phyloP scores from a whole-genome alignment of 768 basidiomycete genomes.

The Lentinula sp. region DNA sequence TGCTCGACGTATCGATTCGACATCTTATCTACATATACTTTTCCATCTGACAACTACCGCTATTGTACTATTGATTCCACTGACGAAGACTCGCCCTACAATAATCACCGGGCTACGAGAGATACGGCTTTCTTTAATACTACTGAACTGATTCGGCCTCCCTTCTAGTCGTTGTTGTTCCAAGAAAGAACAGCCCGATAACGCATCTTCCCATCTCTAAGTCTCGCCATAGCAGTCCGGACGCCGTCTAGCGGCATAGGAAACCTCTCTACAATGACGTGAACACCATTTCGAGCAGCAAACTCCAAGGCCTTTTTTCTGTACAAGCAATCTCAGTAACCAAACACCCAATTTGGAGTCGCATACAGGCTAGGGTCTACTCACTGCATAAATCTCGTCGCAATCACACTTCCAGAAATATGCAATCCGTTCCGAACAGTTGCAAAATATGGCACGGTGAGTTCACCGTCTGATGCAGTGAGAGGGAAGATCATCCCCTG shows the following conservation, averaged over 20 bases:
- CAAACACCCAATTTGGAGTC: background rate
- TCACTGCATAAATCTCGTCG: conserved; percentile 3
- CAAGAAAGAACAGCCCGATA: conserved; percentile 23
- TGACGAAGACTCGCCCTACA: no score
- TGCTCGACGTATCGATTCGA: no score
- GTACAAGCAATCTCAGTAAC: background rate
- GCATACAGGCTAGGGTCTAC: background rate
- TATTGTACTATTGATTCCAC: no score
- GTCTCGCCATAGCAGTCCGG: conserved; percentile 18
- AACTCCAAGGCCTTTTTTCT: conserved; percentile 24
- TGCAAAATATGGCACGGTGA: conserved; percentile 15
- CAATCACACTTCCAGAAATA: background rate
- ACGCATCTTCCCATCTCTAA: conserved; percentile 20
- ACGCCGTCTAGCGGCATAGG: conserved; percentile 22
- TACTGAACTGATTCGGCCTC: background rate
- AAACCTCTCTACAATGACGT: conserved; percentile 21
- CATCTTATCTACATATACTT: no score
- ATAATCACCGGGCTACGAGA: no score
- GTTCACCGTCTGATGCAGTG: conserved; percentile 15
- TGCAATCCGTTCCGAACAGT: conserved; percentile 14
- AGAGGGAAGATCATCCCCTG: conserved; percentile 20
- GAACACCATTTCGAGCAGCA: conserved; percentile 20
- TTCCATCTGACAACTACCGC: no score
- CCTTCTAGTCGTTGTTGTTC: background rate
- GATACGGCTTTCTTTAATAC: background rate